Evolutionary conservation across 306 rosid species (phyloP).

Genomic region (Begonia peltatifolia): DNA sequence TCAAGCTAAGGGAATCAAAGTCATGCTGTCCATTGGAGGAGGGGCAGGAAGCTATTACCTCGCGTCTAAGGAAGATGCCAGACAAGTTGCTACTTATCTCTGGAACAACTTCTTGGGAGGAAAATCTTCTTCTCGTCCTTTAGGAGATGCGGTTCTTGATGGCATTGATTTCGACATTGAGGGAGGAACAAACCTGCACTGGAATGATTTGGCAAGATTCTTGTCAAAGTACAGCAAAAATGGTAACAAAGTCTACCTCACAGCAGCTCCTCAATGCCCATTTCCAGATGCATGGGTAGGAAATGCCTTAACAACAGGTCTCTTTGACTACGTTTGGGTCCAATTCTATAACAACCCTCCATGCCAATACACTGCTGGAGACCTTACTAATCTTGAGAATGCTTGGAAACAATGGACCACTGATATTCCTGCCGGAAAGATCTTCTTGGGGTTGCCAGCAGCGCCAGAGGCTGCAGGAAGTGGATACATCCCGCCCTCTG

Average conservation of each 20-base stretch:
- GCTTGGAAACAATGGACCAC: conserved; percentile 52
- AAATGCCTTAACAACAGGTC: conserved; percentile 28
- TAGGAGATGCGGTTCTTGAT: conserved; percentile 36
- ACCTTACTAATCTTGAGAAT: conserved; percentile 17
- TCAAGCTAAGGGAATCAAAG: conserved; percentile 31
- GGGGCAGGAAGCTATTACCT: conserved; percentile 24
- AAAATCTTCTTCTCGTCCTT: conserved; percentile 24
- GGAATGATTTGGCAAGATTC: conserved; percentile 27
- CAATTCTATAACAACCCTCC: conserved; percentile 59
- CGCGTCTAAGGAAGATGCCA: conserved; percentile 29
- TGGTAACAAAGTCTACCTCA: conserved; percentile 11
- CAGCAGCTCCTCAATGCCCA: conserved; percentile 60
- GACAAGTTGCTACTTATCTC: conserved; percentile 21
- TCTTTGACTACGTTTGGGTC: conserved; percentile 54
- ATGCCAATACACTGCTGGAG: conserved; percentile 29
- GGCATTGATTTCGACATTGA: conserved; percentile 60
- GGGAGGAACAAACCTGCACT: conserved; percentile 10
- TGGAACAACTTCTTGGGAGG: conserved; percentile 56
- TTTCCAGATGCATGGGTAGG: conserved; percentile 30
- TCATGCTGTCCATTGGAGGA: conserved; percentile 58
- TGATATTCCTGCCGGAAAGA: conserved; percentile 15
- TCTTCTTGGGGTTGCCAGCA: conserved; percentile 61
- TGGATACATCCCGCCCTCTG: conserved; percentile 36
- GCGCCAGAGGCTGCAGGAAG: conserved; percentile 27
- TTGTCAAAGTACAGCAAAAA: conserved; percentile 12